Percentiles rank a stretch among this genome's conserved stretches.
These are phyloP conservation scores for Vitis cinerea DNA, from an alignment of 164 flowering plant species.

Conservation along the genomic window DNA sequence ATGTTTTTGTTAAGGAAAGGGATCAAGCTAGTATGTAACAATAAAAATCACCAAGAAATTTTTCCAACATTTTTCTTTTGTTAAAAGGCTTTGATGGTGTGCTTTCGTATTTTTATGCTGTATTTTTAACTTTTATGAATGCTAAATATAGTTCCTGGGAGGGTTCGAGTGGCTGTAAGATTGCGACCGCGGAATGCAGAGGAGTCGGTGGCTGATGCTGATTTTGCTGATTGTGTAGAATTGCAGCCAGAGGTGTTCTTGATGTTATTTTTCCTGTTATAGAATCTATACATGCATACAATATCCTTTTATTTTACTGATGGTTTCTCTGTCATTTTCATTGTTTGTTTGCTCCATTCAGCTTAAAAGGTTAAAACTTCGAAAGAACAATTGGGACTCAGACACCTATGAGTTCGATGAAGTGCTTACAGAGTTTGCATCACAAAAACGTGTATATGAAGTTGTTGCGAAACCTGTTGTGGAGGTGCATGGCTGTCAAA, in stretches of 20 bases:
- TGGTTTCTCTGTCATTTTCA: too few relatives aligned
- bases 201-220: slow-evolving; percentile 86
- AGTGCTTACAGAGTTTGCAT: slow-evolving; percentile 93
- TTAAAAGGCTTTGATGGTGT: too few relatives aligned
- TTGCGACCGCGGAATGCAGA: slow-evolving; percentile 86
- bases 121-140: not conserved
- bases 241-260: slow-evolving; percentile 85
- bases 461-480: slow-evolving; percentile 99
- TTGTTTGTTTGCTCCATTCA: slow-evolving; percentile 24
- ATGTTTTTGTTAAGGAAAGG: too few relatives aligned
- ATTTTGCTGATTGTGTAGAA: slow-evolving; percentile 98
- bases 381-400: slow-evolving; percentile 92
- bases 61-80: too few relatives aligned
- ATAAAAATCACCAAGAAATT: too few relatives aligned
- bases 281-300: not conserved
- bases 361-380: slow-evolving; percentile 93
- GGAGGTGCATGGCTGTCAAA: slow-evolving; percentile 51
- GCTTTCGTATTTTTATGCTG: not conserved
- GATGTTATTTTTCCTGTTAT: not conserved
- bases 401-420: slow-evolving; percentile 97
- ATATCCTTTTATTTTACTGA: too few relatives aligned
- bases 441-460: slow-evolving; percentile 97
- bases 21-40: too few relatives aligned
- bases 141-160: slow-evolving; percentile 61
- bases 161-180: slow-evolving; percentile 96